phyloP scores from a whole-genome alignment of 2,329 filamentous ascomycete genomes.

The Paracamarosporium sp. region DNA sequence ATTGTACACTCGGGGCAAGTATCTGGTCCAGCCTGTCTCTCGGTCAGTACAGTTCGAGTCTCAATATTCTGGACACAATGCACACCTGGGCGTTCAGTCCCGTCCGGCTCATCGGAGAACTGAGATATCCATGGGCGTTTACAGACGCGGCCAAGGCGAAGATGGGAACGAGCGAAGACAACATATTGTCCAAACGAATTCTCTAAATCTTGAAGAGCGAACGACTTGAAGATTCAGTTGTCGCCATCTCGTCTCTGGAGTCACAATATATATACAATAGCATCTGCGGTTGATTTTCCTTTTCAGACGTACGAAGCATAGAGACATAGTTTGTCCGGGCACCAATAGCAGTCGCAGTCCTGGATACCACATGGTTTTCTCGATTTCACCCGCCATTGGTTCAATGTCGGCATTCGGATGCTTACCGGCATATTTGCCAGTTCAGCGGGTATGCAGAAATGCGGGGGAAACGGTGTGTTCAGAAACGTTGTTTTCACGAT shows the following conservation, averaged over 20 bases:
- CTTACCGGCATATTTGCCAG: not conserved
- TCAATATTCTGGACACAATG: not conserved
- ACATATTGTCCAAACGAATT: slow-evolving; percentile 21
- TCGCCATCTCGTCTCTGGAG: not conserved
- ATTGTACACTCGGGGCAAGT: slow-evolving; percentile 45
- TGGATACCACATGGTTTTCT: not conserved
- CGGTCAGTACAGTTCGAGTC: not conserved
- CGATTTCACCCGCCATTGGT: not conserved
- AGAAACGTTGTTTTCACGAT: not conserved
- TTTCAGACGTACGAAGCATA: not conserved
- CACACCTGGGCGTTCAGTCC: slow-evolving; percentile 38
- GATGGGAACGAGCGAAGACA: slow-evolving; percentile 17
- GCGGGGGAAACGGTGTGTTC: not conserved
- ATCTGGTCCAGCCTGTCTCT: slow-evolving; percentile 29
- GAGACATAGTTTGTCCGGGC: not conserved
- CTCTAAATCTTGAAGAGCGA: not conserved
- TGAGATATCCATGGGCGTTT: slow-evolving; percentile 40
- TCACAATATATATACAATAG: not conserved
- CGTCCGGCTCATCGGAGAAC: slow-evolving; percentile 41
- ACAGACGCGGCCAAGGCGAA: slow-evolving; percentile 27
- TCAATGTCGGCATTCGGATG: not conserved
- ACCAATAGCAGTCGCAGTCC: not conserved
- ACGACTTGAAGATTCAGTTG: not conserved
- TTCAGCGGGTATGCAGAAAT: not conserved
- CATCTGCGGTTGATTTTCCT: not conserved